Evolutionary conservation across 345 rosid species (phyloP).

Genomic region (Iberis pinnata): DNA sequence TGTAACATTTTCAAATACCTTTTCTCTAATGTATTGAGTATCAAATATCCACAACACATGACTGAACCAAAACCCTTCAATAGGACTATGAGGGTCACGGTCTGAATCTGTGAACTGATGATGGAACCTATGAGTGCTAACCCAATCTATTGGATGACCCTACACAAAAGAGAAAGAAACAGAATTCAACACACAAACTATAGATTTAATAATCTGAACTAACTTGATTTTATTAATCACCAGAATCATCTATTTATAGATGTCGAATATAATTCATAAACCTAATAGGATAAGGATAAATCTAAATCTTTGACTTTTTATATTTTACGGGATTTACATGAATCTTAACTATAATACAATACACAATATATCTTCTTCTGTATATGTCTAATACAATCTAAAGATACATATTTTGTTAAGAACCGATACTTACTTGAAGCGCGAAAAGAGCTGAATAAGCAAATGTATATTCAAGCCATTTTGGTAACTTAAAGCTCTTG

Average conservation of each 20-base stretch:
- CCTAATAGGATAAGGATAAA: too few species aligned
- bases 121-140: conserved; percentile 33
- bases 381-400: too few species aligned
- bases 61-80: conserved; percentile 34
- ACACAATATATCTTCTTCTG: too few species aligned
- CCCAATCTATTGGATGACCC: conserved; percentile 38
- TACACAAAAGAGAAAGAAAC: background rate
- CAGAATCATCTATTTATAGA: too few species aligned
- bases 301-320: too few species aligned
- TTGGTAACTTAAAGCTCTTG: conserved; percentile 30
- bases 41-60: conserved; percentile 31
- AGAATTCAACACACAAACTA: too few species aligned
- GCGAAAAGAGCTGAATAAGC: conserved; percentile 32
- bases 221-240: too few species aligned
- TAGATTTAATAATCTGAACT: too few species aligned
- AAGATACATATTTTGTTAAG: too few species aligned
- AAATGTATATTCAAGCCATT: conserved; percentile 34
- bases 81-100: conserved; percentile 34
- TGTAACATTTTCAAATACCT: conserved; percentile 8
- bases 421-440: conserved; percentile 22
- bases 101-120: conserved; percentile 31
- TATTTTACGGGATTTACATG: too few species aligned
- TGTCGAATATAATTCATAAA: too few species aligned
- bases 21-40: conserved; percentile 17
- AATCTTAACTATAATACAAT: too few species aligned